Percentiles rank a stretch among this genome's conserved stretches.
These are phyloP conservation scores for Cornus florida DNA, from an alignment of 148 eudicot species.

Conservation along the genomic window DNA sequence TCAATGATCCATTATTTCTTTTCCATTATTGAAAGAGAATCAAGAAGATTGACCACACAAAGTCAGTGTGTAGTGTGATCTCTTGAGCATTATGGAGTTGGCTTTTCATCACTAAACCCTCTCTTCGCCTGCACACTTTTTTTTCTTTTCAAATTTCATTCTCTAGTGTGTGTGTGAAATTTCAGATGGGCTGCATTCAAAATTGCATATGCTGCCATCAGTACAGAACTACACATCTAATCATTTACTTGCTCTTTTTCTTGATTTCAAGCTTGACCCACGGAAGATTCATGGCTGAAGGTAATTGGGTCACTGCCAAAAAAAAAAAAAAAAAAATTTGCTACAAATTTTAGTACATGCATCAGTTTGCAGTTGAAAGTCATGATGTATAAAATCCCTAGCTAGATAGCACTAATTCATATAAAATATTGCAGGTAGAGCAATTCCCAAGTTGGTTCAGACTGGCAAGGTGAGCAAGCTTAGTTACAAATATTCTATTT, in stretches of 20 bases:
- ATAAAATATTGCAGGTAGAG: constrained; percentile 30
- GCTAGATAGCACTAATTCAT: not conserved
- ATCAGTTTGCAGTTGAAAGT: not conserved
- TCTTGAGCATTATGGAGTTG: too few relatives aligned
- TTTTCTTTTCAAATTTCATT: not conserved
- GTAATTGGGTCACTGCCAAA: constrained; percentile 21
- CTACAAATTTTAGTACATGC: not conserved
- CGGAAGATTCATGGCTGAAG: constrained; percentile 32
- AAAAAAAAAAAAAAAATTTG: not conserved
- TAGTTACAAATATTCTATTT: not conserved
- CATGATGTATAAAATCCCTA: not conserved
- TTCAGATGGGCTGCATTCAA: constrained; percentile 24
- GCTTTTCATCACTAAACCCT: too few relatives aligned
- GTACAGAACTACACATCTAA: constrained; percentile 6
- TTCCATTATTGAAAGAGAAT: not conserved
- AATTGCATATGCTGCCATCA: constrained; percentile 4
- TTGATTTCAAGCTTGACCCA: constrained; percentile 26
- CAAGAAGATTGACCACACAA: not conserved
- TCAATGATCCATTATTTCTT: too few relatives aligned
- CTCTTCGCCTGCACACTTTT: not conserved
- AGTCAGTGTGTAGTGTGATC: too few relatives aligned
- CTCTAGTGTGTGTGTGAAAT: not conserved
- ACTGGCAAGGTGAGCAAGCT: constrained; percentile 17
- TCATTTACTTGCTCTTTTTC: constrained; percentile 22
- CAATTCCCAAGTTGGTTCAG: constrained; percentile 21